Conservation (phyloP, 352 stramenopile genomes). For the Phytophthora vignae region DNA sequence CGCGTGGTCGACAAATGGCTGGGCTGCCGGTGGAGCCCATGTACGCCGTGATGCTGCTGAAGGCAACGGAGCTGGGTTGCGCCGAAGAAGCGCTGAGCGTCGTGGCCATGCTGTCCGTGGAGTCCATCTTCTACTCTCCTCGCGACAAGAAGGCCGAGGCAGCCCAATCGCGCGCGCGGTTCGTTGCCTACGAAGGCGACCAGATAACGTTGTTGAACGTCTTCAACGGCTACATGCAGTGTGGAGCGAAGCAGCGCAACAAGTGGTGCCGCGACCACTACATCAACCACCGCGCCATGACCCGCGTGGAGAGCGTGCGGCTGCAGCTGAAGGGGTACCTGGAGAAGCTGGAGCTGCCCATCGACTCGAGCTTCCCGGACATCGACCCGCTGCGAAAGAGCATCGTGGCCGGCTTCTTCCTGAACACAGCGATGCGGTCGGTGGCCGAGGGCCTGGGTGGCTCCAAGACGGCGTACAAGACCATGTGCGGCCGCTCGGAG, state of each 20-base stretch:
- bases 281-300: constrained; percentile 87
- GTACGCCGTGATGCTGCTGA: constrained; percentile 90
- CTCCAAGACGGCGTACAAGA: constrained; percentile 89
- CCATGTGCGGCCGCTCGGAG: constrained; percentile 83
- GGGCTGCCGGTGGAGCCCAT: constrained; percentile 90
- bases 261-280: constrained; percentile 92
- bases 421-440: constrained; percentile 91
- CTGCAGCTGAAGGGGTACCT: constrained; percentile 76
- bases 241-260: constrained; percentile 76
- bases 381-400: constrained; percentile 89
- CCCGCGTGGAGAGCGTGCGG: constrained; percentile 84
- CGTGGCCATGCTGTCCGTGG: constrained; percentile 90
- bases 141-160: constrained; percentile 87
- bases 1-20: constrained; percentile 84
- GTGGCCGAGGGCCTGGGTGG: constrained; percentile 68
- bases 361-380: constrained; percentile 76
- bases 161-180: constrained; percentile 78
- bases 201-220: constrained; percentile 89
- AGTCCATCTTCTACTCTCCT: constrained; percentile 91
- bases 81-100: constrained; percentile 87
- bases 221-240: constrained; percentile 80
- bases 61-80: constrained; percentile 79
- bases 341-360: constrained; percentile 71
- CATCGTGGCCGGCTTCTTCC: constrained; percentile 89
- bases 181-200: constrained; percentile 85